Percentiles rank a stretch among this genome's conserved stretches.
phyloP scores from a whole-genome alignment of 441 rosid genomes.

The Dalechampia spathulata region DNA sequence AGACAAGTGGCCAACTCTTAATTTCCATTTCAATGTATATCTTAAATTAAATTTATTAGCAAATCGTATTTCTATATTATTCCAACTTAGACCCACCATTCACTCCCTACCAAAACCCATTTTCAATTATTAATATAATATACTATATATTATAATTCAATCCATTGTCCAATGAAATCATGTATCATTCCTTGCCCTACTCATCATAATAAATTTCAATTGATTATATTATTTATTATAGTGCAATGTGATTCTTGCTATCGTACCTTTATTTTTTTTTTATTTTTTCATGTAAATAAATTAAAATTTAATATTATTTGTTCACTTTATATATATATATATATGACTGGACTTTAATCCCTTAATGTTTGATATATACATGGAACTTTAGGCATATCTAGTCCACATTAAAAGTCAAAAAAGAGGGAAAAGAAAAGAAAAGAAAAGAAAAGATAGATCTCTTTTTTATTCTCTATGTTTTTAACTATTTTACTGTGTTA shows the following conservation, averaged over 20 bases:
- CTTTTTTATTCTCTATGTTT: no score
- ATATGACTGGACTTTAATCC: no score
- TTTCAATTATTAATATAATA: background rate
- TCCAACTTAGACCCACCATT: slow-evolving; percentile 18
- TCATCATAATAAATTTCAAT: slow-evolving; percentile 3
- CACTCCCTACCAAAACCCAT: slow-evolving; percentile 21
- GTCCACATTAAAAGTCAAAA: no score
- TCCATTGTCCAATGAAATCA: slow-evolving; percentile 11
- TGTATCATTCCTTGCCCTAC: slow-evolving; percentile 7
- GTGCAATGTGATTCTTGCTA: background rate
- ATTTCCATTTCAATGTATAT: slow-evolving; percentile 25
- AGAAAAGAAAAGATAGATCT: no score
- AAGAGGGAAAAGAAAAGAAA: no score
- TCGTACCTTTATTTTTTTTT: background rate
- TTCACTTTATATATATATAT: no score
- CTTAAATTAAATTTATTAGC: slow-evolving; percentile 9
- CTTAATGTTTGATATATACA: no score
- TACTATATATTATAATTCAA: no score
- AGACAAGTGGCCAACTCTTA: slow-evolving; percentile 37
- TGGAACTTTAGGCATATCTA: no score
- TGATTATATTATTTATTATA: background rate
- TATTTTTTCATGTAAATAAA: background rate
- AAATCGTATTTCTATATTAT: slow-evolving; percentile 12
- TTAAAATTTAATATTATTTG: no score
- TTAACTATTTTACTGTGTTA: no score